Evolutionary conservation across 768 basidiomycete species (phyloP).

Genomic region (Kwoniella dejecticola): DNA sequence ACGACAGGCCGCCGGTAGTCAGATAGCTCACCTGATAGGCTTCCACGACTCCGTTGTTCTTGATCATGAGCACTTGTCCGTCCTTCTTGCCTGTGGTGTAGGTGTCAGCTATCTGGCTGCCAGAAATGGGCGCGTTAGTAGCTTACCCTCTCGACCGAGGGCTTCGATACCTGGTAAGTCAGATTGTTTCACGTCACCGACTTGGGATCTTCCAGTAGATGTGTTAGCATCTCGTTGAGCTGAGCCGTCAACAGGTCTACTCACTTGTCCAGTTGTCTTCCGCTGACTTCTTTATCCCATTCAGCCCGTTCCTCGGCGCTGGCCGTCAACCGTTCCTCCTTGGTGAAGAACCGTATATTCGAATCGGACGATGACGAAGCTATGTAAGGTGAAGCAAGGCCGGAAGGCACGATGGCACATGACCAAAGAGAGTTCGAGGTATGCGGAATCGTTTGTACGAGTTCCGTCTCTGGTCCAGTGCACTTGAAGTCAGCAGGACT

Average conservation of each 20-base stretch:
- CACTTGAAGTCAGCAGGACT: background rate
- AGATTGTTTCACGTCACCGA: constrained; percentile 89
- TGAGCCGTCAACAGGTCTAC: constrained; percentile 11
- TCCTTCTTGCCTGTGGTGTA: constrained; percentile 73
- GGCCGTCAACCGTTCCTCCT: constrained; percentile 71
- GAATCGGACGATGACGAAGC: constrained; percentile 90
- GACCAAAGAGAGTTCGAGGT: constrained; percentile 98
- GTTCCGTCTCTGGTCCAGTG: constrained; percentile 72
- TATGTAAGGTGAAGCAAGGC: constrained; percentile 72
- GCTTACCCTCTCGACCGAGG: constrained; percentile 68
- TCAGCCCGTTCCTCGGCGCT: constrained; percentile 64
- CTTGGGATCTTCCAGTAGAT: constrained; percentile 60
- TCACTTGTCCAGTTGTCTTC: constrained; percentile 71
- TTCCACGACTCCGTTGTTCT: constrained; percentile 75
- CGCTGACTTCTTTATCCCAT: constrained; percentile 62
- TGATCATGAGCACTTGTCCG: constrained; percentile 91
- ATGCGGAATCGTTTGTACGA: constrained; percentile 82
- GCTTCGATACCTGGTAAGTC: constrained; percentile 87
- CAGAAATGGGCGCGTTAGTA: background rate
- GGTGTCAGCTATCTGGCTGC: constrained; percentile 7
- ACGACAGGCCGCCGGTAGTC: background rate
- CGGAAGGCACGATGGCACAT: constrained; percentile 71
- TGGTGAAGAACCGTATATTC: constrained; percentile 77
- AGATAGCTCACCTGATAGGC: constrained; percentile 74
- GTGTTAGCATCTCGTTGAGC: too few species aligned